These are phyloP conservation scores for Vararia minispora DNA, from an alignment of 768 basidiomycete genomes.

Conservation along the genomic window DNA sequence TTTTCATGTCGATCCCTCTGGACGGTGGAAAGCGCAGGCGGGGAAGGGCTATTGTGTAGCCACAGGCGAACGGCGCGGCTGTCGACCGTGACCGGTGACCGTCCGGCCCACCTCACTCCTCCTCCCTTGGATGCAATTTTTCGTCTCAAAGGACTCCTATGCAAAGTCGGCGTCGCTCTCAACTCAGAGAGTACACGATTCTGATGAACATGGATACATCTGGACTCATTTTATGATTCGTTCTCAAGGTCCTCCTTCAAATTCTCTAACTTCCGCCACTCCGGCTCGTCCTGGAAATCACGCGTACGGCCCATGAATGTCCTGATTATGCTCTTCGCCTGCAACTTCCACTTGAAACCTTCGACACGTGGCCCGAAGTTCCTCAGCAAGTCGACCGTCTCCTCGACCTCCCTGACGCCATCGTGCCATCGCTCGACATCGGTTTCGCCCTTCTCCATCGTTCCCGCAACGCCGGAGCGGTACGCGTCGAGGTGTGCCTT, in stretches of 20 bases:
- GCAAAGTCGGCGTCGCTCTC: too few relatives aligned
- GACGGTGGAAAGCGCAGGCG: too few relatives aligned
- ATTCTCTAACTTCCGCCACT: slow-evolving; percentile 60
- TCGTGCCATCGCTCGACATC: slow-evolving; percentile 62
- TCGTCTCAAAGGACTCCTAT: too few relatives aligned
- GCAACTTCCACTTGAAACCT: slow-evolving; percentile 67
- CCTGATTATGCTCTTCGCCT: slow-evolving; percentile 78
- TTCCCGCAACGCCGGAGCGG: slow-evolving; percentile 50
- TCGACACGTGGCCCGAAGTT: slow-evolving; percentile 70
- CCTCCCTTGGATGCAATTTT: too few relatives aligned
- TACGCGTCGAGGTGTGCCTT: slow-evolving; percentile 83
- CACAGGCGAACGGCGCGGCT: too few relatives aligned
- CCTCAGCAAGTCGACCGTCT: slow-evolving; percentile 70
- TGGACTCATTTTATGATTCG: too few relatives aligned
- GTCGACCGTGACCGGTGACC: too few relatives aligned
- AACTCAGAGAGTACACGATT: too few relatives aligned
- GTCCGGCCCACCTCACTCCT: too few relatives aligned
- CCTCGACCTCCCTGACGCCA: slow-evolving; percentile 69
- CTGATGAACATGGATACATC: too few relatives aligned
- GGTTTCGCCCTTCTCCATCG: slow-evolving; percentile 55
- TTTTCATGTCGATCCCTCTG: too few relatives aligned
- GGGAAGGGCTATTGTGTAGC: too few relatives aligned
- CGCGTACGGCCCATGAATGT: slow-evolving; percentile 81
- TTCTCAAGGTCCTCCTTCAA: slow-evolving; percentile 56
- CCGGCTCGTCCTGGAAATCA: slow-evolving; percentile 82